Base-by-base conservation (phyloP, 108 stramenopile genomes). In the Conticribra guillardii region DNA sequence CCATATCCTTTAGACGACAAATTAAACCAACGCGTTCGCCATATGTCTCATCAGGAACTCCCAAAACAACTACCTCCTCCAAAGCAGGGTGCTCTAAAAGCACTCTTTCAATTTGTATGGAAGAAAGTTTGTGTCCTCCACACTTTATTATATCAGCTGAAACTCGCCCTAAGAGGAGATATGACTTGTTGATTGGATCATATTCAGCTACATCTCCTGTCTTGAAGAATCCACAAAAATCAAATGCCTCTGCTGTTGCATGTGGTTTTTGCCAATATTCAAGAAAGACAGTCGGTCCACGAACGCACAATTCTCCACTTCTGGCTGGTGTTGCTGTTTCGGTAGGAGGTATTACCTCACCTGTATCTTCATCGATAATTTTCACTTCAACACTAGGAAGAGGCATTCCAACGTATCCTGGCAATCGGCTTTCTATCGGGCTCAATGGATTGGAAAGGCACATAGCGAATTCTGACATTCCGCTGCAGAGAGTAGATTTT, bases 381-480 rank as follows among this genome's bases (percentile, higher is more conserved):
- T 74, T 68, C 14, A 85, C 78, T 29, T 77, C 69, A 16, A 85
- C 76, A n/a, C 72, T 71, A 14, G 84, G 84, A 3, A 85, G 55
- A 15, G 84, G 84, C 28, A 60, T 21, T 2, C 84, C 84, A 11
- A 85, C 84, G 64, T 71, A 64, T 2, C 84, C 84, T 3, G 84
- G 78, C 31, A 54, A 72, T 14, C 81, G 44, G 15, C 60, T 45
- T 50, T 58, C 60, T 14, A 61, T 53, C 21, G 69, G 64, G 14
- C 23, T 26, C 47, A 73, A 59, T 22, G 84, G 84, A 58, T 85
- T 85, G 44, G 75, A 75, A 29, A 85, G 62, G 2, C 81, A 81
- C 84, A 85, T 85, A 17, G 71, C 84, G 55, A 85, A 70, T 60
- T 82, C 81, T 0, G 81, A 79, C 84, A 85, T 85, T 18, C 84